These are phyloP conservation scores for Bruguiera parviflora DNA, from an alignment of 345 rosid species.

Conservation along the genomic window DNA sequence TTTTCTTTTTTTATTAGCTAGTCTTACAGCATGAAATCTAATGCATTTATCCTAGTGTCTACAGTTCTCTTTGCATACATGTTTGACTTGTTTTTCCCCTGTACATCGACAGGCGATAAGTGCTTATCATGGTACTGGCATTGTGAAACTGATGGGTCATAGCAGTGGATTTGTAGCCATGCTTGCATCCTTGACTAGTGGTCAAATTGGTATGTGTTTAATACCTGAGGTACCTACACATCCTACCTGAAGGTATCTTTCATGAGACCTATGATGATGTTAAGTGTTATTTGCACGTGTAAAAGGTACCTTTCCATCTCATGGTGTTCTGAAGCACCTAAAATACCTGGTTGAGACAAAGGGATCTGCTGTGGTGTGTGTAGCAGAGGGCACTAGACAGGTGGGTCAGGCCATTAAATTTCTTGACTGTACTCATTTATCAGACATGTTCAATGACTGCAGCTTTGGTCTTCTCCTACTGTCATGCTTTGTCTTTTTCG, in stretches of 20 bases:
- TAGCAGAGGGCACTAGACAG: constrained; percentile 99
- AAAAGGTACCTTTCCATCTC: constrained; percentile 72
- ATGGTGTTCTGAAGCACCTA: constrained; percentile 81
- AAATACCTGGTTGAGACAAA: constrained; percentile 86
- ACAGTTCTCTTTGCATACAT: constrained; percentile 11
- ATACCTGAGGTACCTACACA: constrained; percentile 78
- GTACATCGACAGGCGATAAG: constrained; percentile 61
- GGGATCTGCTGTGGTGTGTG: constrained; percentile 94
- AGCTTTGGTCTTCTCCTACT: too few species aligned
- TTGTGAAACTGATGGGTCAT: constrained; percentile 98
- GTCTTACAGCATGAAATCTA: not conserved
- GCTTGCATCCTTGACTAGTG: constrained; percentile 96
- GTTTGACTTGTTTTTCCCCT: not conserved
- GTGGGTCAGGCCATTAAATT: constrained; percentile 28
- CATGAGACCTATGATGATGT: not conserved
- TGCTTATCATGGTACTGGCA: constrained; percentile 87
- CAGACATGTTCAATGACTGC: too few species aligned
- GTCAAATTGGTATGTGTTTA: constrained; percentile 90
- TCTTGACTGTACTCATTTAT: not conserved
- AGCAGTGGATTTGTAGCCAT: constrained; percentile 93
- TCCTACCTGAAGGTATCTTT: not conserved
- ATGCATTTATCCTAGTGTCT: constrained; percentile 8
- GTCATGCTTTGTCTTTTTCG: too few species aligned
- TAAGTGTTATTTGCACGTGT: constrained; percentile 9
- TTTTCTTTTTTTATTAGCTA: not conserved